These are phyloP conservation scores for Fulvia fulva DNA, from an alignment of 2,329 filamentous ascomycete species.

Conservation along the genomic window DNA sequence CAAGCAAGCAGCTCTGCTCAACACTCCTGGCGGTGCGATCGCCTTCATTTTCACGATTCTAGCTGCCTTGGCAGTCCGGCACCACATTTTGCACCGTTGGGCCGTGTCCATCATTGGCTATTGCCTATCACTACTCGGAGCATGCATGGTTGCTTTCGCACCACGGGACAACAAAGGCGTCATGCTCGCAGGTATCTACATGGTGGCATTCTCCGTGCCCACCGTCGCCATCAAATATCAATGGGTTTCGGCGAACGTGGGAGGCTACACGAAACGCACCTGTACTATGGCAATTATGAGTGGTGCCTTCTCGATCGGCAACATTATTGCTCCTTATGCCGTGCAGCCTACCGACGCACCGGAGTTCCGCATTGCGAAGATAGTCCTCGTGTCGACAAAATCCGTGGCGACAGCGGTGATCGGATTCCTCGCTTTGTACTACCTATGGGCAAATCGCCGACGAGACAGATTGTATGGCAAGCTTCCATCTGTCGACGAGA, in stretches of 20 bases:
- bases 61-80: slow-evolving; percentile 5
- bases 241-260: slow-evolving; percentile 51
- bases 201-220: slow-evolving; percentile 35
- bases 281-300: slow-evolving; percentile 54
- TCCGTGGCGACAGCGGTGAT: slow-evolving; percentile 37
- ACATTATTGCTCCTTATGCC: slow-evolving; percentile 39
- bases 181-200: slow-evolving; percentile 37
- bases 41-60: slow-evolving; percentile 35
- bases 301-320: slow-evolving; percentile 34
- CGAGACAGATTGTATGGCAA: slow-evolving; percentile 4
- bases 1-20: slow-evolving; percentile 30
- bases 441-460: slow-evolving; percentile 8
- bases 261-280: slow-evolving; percentile 62
- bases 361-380: slow-evolving; percentile 40
- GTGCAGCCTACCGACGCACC: slow-evolving; percentile 37
- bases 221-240: slow-evolving; percentile 17
- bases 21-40: slow-evolving; percentile 58
- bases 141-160: slow-evolving; percentile 28
- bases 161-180: slow-evolving; percentile 42
- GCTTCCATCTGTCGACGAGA: neutral
- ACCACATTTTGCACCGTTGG: slow-evolving; percentile 24
- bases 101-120: slow-evolving; percentile 23
- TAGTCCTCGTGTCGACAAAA: slow-evolving; percentile 36
- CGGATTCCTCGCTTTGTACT: slow-evolving; percentile 42
- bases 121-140: slow-evolving; percentile 16